A percentile compares a stretch with the other conserved stretches of the same genome.
Evolutionary conservation across 2,329 filamentous ascomycete genomes (phyloP).

Genomic region (Penicillium polonicum): DNA sequence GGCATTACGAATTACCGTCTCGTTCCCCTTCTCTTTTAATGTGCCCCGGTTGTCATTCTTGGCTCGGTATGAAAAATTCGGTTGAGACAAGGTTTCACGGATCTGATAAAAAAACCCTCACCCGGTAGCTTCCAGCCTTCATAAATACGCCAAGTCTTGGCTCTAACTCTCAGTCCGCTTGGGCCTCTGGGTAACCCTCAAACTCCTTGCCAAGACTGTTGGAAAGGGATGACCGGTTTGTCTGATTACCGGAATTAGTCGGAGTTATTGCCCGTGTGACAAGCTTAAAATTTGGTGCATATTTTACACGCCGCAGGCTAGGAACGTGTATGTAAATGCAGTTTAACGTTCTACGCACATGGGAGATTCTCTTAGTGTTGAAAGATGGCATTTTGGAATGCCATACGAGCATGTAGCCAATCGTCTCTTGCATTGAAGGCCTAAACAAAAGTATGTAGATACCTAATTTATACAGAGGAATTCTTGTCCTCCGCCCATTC

Average conservation of each 20-base stretch:
- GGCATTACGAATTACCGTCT: background rate
- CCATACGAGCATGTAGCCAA: background rate
- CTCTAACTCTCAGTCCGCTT: background rate
- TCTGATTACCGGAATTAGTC: background rate
- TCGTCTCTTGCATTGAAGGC: background rate
- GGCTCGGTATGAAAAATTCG: background rate
- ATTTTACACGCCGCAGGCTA: background rate
- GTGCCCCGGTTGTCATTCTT: background rate
- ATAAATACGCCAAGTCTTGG: constrained; percentile 3
- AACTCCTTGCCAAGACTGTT: background rate
- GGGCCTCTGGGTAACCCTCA: background rate
- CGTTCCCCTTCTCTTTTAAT: background rate
- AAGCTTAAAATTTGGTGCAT: background rate
- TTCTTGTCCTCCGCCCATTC: constrained; percentile 1
- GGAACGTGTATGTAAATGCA: background rate
- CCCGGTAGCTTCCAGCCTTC: background rate
- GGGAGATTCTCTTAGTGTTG: background rate
- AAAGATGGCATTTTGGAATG: background rate
- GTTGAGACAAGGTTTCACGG: background rate
- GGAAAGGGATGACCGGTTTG: background rate
- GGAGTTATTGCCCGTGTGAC: background rate
- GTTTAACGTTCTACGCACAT: background rate
- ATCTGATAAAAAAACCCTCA: background rate
- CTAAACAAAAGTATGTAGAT: background rate
- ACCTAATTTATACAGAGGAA: background rate